Base-by-base conservation (phyloP, 106 monocot genomes). In the Acorus gramineus region DNA sequence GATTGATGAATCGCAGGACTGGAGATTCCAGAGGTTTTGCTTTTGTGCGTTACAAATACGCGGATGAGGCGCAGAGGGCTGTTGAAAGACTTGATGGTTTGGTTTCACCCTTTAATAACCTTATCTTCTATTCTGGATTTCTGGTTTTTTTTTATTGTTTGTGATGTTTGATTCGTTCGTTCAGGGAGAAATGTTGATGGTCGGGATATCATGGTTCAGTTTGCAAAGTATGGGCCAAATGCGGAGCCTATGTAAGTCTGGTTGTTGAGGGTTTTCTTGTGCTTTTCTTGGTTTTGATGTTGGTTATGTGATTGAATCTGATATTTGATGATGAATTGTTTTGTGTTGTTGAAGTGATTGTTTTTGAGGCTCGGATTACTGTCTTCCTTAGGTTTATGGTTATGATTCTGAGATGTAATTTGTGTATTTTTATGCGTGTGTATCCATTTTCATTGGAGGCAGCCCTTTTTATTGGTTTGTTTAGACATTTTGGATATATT, bases 191-290 rank as follows among this genome's bases (percentile, higher is more conserved):
- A 62, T 69, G 89, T 94, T 8, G 93, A 89, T 74, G 93, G 93
- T 2, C 63, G 89, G 47, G 70, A 81, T 28, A 94, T 94, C 47
- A 89, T 89, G 89, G 93, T 94, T 47, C 93, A 94, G 57, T 94
- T 94, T 81, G 93, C 93, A 3, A 94, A 94, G 59, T 94, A 94
- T 54, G 89, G 93, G 28, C 93, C 93, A 1, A 94, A 94, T 73
- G 89, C 93, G 53, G 93, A 94, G 69, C 68, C 65, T 10, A 93
- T 93, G 93, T 93, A 77, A 77, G 89, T 74, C 28, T 28, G 0
- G 28, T 28, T 28, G 28, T 28, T 28, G 28, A 0, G 28, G 28
- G 28, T 28, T 28, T 28, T 28, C 28, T 28, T 28, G 28, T 59
- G 28, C 4, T 7, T 43, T 59, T 59, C 10, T 7, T 59, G 28